Evolutionary conservation across 805 yeast genomes (phyloP).

Genomic region (Myxozyma vanderwaltii): DNA sequence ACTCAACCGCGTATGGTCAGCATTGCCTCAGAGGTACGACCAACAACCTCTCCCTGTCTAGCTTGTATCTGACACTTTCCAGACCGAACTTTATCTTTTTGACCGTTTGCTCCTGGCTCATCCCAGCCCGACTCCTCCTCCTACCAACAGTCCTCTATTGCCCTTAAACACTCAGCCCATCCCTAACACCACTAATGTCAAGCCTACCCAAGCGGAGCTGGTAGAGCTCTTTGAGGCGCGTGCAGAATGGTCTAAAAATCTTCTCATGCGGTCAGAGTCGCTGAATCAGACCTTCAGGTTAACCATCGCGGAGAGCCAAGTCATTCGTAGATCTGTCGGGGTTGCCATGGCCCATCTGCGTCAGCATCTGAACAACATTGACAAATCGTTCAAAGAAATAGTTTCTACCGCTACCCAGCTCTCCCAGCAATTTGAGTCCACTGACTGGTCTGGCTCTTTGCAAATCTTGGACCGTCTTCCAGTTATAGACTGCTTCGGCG

Average conservation of each 20-base stretch:
- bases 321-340: constrained; percentile 35
- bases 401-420: constrained; percentile 35
- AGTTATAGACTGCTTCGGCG: constrained; percentile 26
- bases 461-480: constrained; percentile 18
- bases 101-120: constrained; percentile 28
- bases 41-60: not conserved
- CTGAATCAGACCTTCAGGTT: constrained; percentile 17
- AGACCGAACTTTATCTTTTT: constrained; percentile 31
- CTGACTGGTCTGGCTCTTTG: constrained; percentile 30
- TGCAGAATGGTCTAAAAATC: constrained; percentile 23
- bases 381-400: constrained; percentile 34
- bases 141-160: constrained; percentile 25
- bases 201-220: constrained; percentile 24
- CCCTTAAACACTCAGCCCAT: constrained; percentile 32
- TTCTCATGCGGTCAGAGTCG: constrained; percentile 31
- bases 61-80: not conserved
- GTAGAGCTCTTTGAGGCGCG: constrained; percentile 30
- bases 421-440: constrained; percentile 32
- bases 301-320: constrained; percentile 27
- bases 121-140: constrained; percentile 28
- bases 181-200: constrained; percentile 23
- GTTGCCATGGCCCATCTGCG: constrained; percentile 38
- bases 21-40: constrained; percentile 24
- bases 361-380: constrained; percentile 34
- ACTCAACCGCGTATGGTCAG: constrained; percentile 30